phyloP scores from a whole-genome alignment of 306 rosid genomes.

The Cicer bijugum region DNA sequence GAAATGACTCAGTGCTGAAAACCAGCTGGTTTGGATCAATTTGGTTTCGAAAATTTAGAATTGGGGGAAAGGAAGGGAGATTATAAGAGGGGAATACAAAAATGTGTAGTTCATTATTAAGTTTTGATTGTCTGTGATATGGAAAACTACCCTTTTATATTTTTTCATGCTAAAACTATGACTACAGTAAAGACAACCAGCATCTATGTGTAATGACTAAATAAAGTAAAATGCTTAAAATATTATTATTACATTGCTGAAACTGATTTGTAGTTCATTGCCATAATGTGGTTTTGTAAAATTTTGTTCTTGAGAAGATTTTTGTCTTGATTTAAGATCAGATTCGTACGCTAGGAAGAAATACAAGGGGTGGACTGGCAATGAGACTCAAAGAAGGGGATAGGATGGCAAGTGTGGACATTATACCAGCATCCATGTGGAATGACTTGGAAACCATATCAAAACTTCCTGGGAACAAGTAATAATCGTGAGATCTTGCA shows the following conservation, averaged over 20 bases:
- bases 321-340: conserved; percentile 49
- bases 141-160: conserved; percentile 1
- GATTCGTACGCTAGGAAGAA: conserved; percentile 87
- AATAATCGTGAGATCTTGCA: conserved; percentile 41
- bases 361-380: conserved; percentile 84
- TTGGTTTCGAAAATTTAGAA: conserved; percentile 3
- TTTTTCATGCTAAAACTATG: neutral
- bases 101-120: neutral
- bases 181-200: neutral
- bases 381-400: conserved; percentile 87
- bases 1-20: neutral
- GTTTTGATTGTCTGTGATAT: conserved; percentile 1
- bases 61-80: neutral
- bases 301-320: conserved; percentile 26
- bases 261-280: conserved; percentile 15
- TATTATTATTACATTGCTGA: neutral
- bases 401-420: conserved; percentile 92
- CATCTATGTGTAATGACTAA: too few relatives aligned
- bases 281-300: conserved; percentile 16
- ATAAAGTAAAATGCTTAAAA: neutral
- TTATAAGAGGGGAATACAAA: neutral
- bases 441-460: conserved; percentile 57
- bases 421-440: conserved; percentile 80
- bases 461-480: conserved; percentile 59
- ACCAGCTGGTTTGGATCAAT: neutral